These are phyloP conservation scores for Odonthalia washingtoniensis DNA, from an alignment of 31 red algal genomes.

Conservation along the genomic window DNA sequence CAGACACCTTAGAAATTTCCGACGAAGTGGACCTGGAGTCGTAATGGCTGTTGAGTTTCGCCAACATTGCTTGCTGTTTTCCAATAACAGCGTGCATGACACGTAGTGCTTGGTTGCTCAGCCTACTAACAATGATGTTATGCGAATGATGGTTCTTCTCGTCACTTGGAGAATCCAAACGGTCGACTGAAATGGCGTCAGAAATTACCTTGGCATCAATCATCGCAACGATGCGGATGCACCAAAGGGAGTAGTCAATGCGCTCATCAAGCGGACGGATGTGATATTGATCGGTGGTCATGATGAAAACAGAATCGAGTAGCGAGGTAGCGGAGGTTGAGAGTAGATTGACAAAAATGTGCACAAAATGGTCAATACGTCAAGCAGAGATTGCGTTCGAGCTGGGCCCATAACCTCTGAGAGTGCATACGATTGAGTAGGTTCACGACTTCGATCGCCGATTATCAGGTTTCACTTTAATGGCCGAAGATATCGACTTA, in stretches of 20 bases:
- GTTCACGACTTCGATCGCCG: too few species aligned
- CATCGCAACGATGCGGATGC: slow-evolving; percentile 22
- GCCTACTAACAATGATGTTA: slow-evolving; percentile 18
- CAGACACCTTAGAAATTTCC: slow-evolving; percentile 16
- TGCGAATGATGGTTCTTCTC: not conserved
- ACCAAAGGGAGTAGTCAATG: slow-evolving; percentile 27
- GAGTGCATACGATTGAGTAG: too few species aligned
- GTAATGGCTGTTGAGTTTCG: not conserved
- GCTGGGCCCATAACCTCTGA: too few species aligned
- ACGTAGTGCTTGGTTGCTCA: slow-evolving; percentile 20
- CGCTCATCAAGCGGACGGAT: slow-evolving; percentile 28
- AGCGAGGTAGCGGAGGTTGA: too few species aligned
- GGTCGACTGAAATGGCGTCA: not conserved
- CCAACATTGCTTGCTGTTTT: slow-evolving; percentile 10
- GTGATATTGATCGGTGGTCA: too few species aligned
- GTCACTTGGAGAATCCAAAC: not conserved
- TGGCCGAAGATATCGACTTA: too few species aligned
- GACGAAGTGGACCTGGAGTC: slow-evolving; percentile 6
- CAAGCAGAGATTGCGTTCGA: too few species aligned
- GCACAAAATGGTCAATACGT: too few species aligned
- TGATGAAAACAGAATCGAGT: too few species aligned
- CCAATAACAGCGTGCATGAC: not conserved
- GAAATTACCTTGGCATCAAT: slow-evolving; percentile 31
- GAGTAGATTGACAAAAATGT: too few species aligned
- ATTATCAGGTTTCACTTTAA: too few species aligned